Conservation (phyloP, 176 grass and related monocot species). For the Metroxylon sagu region DNA sequence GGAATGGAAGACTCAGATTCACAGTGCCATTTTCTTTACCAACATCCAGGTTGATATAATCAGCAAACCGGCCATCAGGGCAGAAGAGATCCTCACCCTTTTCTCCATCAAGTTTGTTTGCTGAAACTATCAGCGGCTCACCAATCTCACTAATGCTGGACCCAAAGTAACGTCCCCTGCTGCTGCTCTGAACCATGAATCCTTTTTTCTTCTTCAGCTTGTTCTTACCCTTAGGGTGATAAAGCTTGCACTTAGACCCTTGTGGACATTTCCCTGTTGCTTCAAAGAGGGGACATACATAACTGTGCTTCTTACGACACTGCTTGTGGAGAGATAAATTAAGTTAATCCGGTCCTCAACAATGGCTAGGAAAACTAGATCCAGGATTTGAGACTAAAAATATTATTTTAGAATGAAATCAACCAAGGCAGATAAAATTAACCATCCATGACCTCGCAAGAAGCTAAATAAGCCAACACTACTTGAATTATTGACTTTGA, state of each 20-base stretch:
- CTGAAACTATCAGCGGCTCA: slow-evolving; percentile 24
- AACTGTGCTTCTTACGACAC: slow-evolving; percentile 95
- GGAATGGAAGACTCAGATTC: slow-evolving; percentile 1
- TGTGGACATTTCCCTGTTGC: slow-evolving; percentile 68
- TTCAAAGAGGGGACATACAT: slow-evolving; percentile 66
- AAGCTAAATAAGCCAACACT: too few species aligned
- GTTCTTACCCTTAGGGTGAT: slow-evolving; percentile 74
- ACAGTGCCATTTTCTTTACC: slow-evolving; percentile 12
- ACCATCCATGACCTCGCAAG: too few species aligned
- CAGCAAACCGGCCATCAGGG: slow-evolving; percentile 25
- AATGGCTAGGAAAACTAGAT: slow-evolving; percentile 12
- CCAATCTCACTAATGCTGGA: slow-evolving; percentile 24
- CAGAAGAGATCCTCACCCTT: slow-evolving; percentile 24
- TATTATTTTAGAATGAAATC: too few species aligned
- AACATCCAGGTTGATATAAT: slow-evolving; percentile 40
- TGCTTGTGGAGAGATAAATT: slow-evolving; percentile 49
- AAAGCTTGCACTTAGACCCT: slow-evolving; percentile 78
- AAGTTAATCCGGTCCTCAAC: slow-evolving; percentile 33
- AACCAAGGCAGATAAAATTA: too few species aligned
- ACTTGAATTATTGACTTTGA: too few species aligned
- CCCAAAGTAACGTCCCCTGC: slow-evolving; percentile 68
- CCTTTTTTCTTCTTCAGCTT: slow-evolving; percentile 50
- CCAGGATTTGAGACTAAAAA: too few species aligned
- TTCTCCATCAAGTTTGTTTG: slow-evolving; percentile 15
- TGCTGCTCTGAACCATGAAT: slow-evolving; percentile 37